phyloP scores from a whole-genome alignment of 2,329 filamentous ascomycete genomes.

The Elsinoe necatrix region DNA sequence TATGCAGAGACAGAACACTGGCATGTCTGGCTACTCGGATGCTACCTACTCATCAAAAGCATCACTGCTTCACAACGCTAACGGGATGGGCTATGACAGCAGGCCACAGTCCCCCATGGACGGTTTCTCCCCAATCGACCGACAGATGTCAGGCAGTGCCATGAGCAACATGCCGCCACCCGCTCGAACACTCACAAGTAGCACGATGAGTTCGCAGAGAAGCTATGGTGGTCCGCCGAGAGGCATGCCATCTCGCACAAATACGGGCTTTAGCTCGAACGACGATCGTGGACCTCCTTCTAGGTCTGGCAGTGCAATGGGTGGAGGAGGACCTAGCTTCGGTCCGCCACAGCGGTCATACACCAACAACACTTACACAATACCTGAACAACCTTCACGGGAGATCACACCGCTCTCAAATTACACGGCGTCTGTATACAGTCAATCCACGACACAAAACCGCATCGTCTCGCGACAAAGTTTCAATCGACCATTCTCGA shows the following conservation, averaged over 20 bases:
- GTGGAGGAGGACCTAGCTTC: slow-evolving; percentile 14
- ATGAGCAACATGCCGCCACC: slow-evolving; percentile 5
- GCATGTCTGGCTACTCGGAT: slow-evolving; percentile 41
- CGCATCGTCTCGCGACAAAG: slow-evolving; percentile 12
- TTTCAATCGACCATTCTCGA: slow-evolving; percentile 14
- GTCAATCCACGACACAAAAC: slow-evolving; percentile 16
- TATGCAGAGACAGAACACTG: slow-evolving; percentile 19
- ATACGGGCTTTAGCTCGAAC: slow-evolving; percentile 23
- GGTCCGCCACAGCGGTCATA: slow-evolving; percentile 21
- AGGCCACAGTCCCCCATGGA: background rate
- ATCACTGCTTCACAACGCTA: slow-evolving; percentile 52
- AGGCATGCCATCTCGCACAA: slow-evolving; percentile 20
- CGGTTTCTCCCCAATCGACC: slow-evolving; percentile 13
- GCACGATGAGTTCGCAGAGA: slow-evolving; percentile 11
- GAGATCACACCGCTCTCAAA: slow-evolving; percentile 20
- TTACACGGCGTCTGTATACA: slow-evolving; percentile 17
- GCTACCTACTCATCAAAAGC: slow-evolving; percentile 57
- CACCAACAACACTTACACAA: slow-evolving; percentile 23
- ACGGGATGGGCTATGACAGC: slow-evolving; percentile 46
- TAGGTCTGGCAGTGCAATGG: slow-evolving; percentile 18
- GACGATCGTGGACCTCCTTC: slow-evolving; percentile 18
- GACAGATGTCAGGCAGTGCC: slow-evolving; percentile 15
- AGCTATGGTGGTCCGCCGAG: background rate
- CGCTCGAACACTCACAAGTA: slow-evolving; percentile 11
- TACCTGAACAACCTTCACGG: slow-evolving; percentile 17